Conservation (phyloP, 108 stramenopile species). For the Poteriospumella lacustris region DNA sequence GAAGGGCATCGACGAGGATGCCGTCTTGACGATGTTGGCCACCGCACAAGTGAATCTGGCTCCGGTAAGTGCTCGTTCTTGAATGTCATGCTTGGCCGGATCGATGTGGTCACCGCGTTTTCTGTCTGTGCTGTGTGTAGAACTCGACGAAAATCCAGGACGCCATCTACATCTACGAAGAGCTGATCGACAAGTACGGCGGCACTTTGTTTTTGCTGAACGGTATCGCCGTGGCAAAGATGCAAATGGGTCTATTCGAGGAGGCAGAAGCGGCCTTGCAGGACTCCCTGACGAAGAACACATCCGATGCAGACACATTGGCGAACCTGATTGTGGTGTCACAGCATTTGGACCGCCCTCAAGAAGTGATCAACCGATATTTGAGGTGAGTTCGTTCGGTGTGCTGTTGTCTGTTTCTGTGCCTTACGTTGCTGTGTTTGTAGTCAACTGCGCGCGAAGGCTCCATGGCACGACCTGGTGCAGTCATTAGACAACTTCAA, state of each 20-base stretch:
- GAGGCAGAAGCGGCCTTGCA: conserved; percentile 69
- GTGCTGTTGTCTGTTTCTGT: not conserved
- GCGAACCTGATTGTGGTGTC: conserved; percentile 78
- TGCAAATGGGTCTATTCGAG: conserved; percentile 74
- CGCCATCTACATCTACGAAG: conserved; percentile 75
- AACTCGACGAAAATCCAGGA: conserved; percentile 70
- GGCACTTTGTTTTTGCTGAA: conserved; percentile 77
- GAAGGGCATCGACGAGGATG: conserved; percentile 81
- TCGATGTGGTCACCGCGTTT: no score
- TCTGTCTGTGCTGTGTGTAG: no score
- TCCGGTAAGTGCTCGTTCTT: conserved; percentile 21
- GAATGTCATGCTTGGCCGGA: no score
- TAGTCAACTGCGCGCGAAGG: not conserved
- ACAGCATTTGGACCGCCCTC: conserved; percentile 70
- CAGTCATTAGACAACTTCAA: conserved; percentile 20
- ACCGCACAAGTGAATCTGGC: conserved; percentile 72
- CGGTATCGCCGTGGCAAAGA: conserved; percentile 73
- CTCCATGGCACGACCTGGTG: conserved; percentile 33
- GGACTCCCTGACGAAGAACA: conserved; percentile 57
- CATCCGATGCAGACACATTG: conserved; percentile 69
- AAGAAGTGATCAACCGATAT: conserved; percentile 25
- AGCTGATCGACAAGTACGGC: conserved; percentile 89
- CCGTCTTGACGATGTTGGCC: conserved; percentile 82
- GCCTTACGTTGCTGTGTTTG: not conserved
- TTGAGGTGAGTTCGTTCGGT: not conserved